These are phyloP conservation scores for Aureobasidium melanogenum DNA, from an alignment of 2,329 filamentous ascomycete genomes.

Conservation along the genomic window DNA sequence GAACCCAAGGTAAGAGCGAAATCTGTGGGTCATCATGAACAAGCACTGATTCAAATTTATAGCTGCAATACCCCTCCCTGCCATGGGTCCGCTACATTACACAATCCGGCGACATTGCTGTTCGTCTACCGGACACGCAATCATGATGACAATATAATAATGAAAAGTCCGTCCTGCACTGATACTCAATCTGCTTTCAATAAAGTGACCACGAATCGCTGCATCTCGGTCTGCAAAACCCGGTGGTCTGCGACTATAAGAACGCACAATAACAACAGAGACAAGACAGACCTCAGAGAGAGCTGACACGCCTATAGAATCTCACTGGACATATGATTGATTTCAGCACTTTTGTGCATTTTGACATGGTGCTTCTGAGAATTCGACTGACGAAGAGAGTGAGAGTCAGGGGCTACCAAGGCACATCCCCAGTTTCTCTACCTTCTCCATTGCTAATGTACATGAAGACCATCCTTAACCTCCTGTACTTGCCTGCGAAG, in stretches of 20 bases:
- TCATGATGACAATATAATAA: conserved; percentile 10
- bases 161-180: neutral
- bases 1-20: conserved; percentile 74
- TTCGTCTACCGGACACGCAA: conserved; percentile 75
- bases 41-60: conserved; percentile 9
- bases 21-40: neutral
- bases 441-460: neutral
- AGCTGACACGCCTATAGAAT: neutral
- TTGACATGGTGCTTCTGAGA: neutral
- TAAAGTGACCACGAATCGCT: no score
- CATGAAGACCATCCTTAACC: neutral
- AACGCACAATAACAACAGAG: neutral
- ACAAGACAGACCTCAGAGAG: neutral
- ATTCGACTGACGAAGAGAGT: neutral
- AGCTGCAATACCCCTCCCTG: conserved; percentile 96
- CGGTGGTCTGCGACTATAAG: neutral
- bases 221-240: neutral
- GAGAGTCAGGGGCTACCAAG: neutral
- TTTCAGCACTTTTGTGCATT: neutral
- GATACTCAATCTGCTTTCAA: neutral
- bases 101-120: conserved; percentile 92
- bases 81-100: conserved; percentile 99
- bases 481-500: neutral
- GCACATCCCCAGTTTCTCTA: neutral
- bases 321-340: neutral